Base-by-base conservation (phyloP, 345 rosid species). In the Acer campestre region DNA sequence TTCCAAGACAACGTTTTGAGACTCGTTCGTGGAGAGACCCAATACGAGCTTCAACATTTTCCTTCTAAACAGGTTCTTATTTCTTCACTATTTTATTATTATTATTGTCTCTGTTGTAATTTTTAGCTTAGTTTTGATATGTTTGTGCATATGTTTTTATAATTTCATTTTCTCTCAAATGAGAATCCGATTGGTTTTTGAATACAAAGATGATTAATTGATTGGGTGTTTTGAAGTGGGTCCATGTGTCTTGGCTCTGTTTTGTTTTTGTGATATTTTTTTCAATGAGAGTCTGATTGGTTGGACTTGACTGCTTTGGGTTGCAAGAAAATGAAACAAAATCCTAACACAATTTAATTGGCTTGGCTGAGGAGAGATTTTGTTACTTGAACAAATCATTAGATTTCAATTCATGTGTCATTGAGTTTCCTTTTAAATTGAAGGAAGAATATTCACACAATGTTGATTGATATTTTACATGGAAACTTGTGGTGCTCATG, bases 11-110 rank as follows among this genome's bases (percentile, higher is more conserved):
- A 85, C 85, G 84, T 95, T 76, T 82, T 84, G 80, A 70, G 98
- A 66, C 80, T 85, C 8, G 80, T 91, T 38, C 90, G 97, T 10
- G 78, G 84, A 22, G 98, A 95, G 70, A 90, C 92, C 29, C 90
- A 90, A 13, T 90, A 82, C 77, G 98, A 94, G 82, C 85, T 89
- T 76, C 90, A 94, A 6, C 86, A 67, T 62, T 75, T 75, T 7
- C 88, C 94, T 78, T 87, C 88, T 11, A 61, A 75, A 59, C 82
- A 83, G 80, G 90, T 91, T 62, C 53, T 68, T 51, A 46, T 38
- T 22, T 46, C 46, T 12, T 70, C 7, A 4, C n/a, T 8, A n/a
- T n/a, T n/a, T 9, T 46, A 46, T 9, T 46, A 11, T 46, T 10
- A 2, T 46, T 10, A 46, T 0, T 46, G 49, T 46, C 3, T 46